Conservation (phyloP, 176 grass and related monocot species). For the Melocanna baccifera region DNA sequence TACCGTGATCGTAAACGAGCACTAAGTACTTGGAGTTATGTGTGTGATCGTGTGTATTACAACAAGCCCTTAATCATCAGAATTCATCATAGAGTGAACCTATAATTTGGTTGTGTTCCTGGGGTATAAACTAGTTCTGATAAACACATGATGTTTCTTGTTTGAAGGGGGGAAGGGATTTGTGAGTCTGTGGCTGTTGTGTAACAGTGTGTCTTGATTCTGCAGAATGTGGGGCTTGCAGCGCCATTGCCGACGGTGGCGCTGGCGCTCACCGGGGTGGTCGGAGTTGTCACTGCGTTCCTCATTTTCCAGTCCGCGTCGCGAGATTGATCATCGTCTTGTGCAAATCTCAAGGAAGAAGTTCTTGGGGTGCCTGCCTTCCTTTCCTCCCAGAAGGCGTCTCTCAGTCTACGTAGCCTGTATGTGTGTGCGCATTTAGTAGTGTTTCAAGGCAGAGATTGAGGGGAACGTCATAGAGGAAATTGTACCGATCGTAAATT, state of each 20-base stretch:
- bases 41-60: too few species aligned
- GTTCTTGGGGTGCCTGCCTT: background rate
- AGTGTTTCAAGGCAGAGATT: background rate
- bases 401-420: background rate
- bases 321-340: constrained; percentile 38
- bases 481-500: background rate
- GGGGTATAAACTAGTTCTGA: too few species aligned
- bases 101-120: too few species aligned
- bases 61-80: too few species aligned
- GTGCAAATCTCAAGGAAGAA: background rate
- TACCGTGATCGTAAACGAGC: too few species aligned
- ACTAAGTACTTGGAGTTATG: too few species aligned
- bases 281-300: constrained; percentile 51
- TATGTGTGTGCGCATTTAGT: background rate
- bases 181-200: background rate
- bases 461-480: background rate
- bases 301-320: constrained; percentile 71
- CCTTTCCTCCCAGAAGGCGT: background rate
- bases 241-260: constrained; percentile 62
- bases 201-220: background rate
- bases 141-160: background rate
- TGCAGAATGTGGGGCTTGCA: constrained; percentile 61
- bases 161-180: background rate
- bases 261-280: constrained; percentile 53
- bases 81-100: too few species aligned